A percentile compares a stretch with the other conserved stretches of the same genome.
Evolutionary conservation across 2,329 filamentous ascomycete species (phyloP).

Genomic region (Colletotrichum viniferum): DNA sequence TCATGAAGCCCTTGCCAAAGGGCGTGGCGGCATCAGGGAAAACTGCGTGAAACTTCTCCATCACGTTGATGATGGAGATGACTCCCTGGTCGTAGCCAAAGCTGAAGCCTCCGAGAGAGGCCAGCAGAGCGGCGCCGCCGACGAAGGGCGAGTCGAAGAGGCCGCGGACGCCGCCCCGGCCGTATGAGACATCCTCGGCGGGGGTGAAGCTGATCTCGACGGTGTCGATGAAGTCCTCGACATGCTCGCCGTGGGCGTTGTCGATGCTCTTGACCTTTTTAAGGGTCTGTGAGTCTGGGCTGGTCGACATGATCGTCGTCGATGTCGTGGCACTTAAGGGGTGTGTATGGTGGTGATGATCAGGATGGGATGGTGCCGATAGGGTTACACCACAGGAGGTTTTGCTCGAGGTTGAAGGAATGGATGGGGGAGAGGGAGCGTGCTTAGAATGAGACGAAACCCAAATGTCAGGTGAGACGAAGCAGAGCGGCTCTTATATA

Average conservation of each 20-base stretch:
- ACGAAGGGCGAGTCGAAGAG: slow-evolving; percentile 15
- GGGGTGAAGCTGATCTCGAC: slow-evolving; percentile 10
- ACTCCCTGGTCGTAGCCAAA: slow-evolving; percentile 42
- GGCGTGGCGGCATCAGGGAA: slow-evolving; percentile 35
- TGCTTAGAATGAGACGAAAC: not conserved
- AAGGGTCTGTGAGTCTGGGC: not conserved
- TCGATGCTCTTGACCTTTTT: slow-evolving; percentile 6
- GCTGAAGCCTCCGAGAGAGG: slow-evolving; percentile 36
- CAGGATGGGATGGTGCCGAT: not conserved
- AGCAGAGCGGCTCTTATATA: not conserved
- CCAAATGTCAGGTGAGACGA: not conserved
- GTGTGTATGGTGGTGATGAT: not conserved
- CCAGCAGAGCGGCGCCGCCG: slow-evolving; percentile 33
- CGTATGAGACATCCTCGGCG: slow-evolving; percentile 18
- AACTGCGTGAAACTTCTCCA: slow-evolving; percentile 46
- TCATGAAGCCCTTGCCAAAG: slow-evolving; percentile 35
- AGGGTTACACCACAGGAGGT: not conserved
- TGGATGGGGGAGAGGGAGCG: not conserved
- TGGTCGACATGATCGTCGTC: not conserved
- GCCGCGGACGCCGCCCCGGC: slow-evolving; percentile 8
- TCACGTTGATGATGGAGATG: slow-evolving; percentile 47
- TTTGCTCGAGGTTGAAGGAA: not conserved
- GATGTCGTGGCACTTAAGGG: not conserved
- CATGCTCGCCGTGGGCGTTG: slow-evolving; percentile 1
- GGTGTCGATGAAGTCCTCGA: slow-evolving; percentile 10